These are phyloP conservation scores for Penicillium thymicola DNA, from an alignment of 2,329 filamentous ascomycete genomes.

Conservation along the genomic window DNA sequence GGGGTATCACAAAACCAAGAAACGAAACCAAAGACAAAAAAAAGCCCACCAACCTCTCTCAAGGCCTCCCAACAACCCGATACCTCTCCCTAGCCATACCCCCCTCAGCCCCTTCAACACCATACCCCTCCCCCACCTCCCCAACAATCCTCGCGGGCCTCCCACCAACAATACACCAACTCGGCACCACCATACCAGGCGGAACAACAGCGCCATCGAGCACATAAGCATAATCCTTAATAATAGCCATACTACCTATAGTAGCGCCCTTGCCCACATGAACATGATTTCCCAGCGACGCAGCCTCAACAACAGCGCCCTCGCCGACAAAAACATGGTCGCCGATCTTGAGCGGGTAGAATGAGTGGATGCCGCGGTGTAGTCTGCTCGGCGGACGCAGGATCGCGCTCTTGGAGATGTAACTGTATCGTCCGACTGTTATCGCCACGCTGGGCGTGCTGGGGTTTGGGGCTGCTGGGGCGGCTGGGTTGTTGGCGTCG, in stretches of 20 bases:
- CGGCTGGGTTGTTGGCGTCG: conserved; percentile 35
- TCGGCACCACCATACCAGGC: conserved; percentile 84
- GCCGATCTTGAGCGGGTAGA: conserved; percentile 87
- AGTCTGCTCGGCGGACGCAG: conserved; percentile 80
- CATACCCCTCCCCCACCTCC: conserved; percentile 60
- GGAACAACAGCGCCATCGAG: conserved; percentile 82
- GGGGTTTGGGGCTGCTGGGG: conserved; percentile 30
- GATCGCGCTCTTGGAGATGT: conserved; percentile 73
- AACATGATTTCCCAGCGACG: conserved; percentile 79
- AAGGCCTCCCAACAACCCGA: conserved; percentile 36
- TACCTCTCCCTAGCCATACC: conserved; percentile 44
- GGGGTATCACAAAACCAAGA: conserved; percentile 19
- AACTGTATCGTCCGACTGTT: conserved; percentile 86
- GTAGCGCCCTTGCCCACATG: conserved; percentile 75
- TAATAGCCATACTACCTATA: conserved; percentile 80
- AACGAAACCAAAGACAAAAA: conserved; percentile 1
- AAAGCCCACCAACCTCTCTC: background rate
- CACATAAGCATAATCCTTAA: conserved; percentile 90
- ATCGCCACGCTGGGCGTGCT: conserved; percentile 55
- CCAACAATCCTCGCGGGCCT: conserved; percentile 75
- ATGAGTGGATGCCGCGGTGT: conserved; percentile 61
- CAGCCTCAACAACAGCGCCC: conserved; percentile 73
- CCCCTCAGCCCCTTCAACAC: conserved; percentile 45
- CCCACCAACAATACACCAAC: conserved; percentile 87
- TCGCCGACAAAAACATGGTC: conserved; percentile 90